These are phyloP conservation scores for Cucurbita pepo DNA, from an alignment of 306 rosid genomes.

Conservation along the genomic window DNA sequence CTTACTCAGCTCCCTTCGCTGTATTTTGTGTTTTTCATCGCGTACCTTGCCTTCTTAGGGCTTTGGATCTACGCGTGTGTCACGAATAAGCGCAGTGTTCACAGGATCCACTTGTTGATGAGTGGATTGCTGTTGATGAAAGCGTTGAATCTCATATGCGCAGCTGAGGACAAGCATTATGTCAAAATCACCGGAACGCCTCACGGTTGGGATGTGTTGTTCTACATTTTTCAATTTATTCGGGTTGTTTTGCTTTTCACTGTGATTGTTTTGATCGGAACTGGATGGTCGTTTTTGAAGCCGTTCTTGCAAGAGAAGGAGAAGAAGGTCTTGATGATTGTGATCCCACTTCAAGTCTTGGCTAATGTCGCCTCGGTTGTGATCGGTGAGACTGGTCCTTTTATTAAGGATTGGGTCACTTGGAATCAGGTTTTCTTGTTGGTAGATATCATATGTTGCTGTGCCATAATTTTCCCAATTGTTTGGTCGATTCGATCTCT, in stretches of 20 bases:
- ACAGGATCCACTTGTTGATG: slow-evolving; percentile 81
- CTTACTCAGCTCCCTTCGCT: slow-evolving; percentile 57
- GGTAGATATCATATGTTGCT: slow-evolving; percentile 82
- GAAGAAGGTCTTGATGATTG: slow-evolving; percentile 79
- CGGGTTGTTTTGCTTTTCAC: slow-evolving; percentile 67
- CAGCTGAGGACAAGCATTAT: slow-evolving; percentile 79
- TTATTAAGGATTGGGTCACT: slow-evolving; percentile 84
- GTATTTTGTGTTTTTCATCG: slow-evolving; percentile 37
- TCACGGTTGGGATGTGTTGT: slow-evolving; percentile 88
- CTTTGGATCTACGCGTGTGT: slow-evolving; percentile 37
- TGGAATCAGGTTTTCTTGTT: slow-evolving; percentile 89
- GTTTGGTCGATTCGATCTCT: slow-evolving; percentile 85
- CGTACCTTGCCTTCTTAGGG: slow-evolving; percentile 36
- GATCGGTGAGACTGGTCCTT: slow-evolving; percentile 86
- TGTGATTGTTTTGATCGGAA: slow-evolving; percentile 64
- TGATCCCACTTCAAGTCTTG: slow-evolving; percentile 78
- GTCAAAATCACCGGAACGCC: slow-evolving; percentile 75
- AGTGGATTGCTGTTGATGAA: slow-evolving; percentile 44
- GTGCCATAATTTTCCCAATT: slow-evolving; percentile 84
- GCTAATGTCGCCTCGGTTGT: slow-evolving; percentile 81
- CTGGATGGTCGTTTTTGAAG: slow-evolving; percentile 82
- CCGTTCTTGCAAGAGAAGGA: slow-evolving; percentile 76
- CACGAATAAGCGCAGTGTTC: slow-evolving; percentile 35
- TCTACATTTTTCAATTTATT: slow-evolving; percentile 79
- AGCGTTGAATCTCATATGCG: slow-evolving; percentile 55